Evolutionary conservation across 768 basidiomycete genomes (phyloP), one percentile per base, ranked within the genome.

Genomic region (Phanerodontia chrysosporium): DNA sequence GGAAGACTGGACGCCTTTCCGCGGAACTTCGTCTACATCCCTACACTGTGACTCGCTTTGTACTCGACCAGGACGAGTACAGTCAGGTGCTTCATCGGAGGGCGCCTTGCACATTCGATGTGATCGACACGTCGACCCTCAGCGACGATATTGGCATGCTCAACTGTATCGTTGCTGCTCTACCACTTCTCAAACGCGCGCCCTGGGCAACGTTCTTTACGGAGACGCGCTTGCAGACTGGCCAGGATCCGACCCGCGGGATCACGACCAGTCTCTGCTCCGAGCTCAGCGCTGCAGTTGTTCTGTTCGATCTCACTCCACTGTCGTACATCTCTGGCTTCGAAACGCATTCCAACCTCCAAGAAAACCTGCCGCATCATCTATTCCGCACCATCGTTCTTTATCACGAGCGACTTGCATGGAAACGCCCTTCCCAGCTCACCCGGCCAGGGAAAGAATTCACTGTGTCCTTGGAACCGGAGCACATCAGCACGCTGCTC

Each of bases 241-340:
- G 12, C 3, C 57, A 65, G 27, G 68, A 75, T 42, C 64, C 69
- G 14, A 68, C 65, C 1, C 67, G 68, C 28, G 73, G 67, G 2
- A 71, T 81, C 45, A 55, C 62, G 1, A 60, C 71, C 12, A 68
- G 66, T 2, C 55, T 76, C 0, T 74, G 69, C 51, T 73, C 70
- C 1, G 77, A 83, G 61, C 62, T 81, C 21, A 65, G 74, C 7
- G 73, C 73, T 4, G 65, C 82, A 21, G 68, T 71, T 2, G 62
- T 81, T 1, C 66, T 82, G 22, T 63, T 82, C 13, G 79, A 77
- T 30, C 46, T 82, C 6, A 62, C 65, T 16, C 80, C 81, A 1
- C 58, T 71, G 1, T 68, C 73, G n/a, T 76, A 73, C 52, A 51
- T 75, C 3, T 76, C 77, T 0, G 74, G 74, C 0, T 80, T 79